Evolutionary conservation across 2,329 filamentous ascomycete genomes (phyloP).

Genomic region (Penicillium sp.): DNA sequence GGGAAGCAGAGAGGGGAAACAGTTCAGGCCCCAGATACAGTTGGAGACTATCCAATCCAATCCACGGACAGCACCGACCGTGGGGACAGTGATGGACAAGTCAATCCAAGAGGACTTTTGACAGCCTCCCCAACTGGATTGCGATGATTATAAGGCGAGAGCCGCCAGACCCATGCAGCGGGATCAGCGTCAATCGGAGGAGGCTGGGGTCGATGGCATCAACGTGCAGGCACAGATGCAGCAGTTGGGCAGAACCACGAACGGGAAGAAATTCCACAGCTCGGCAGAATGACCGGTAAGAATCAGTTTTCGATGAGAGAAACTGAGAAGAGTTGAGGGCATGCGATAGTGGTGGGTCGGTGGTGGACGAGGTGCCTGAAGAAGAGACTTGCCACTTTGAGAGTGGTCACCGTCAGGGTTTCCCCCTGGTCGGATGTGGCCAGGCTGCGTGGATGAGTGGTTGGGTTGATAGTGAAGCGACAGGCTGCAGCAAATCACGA

Average conservation of each 20-base stretch:
- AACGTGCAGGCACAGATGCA: conserved; percentile 9
- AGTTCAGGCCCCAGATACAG: too few species aligned
- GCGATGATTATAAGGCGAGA: neutral
- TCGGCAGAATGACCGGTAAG: too few species aligned
- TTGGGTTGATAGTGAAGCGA: conserved; percentile 19
- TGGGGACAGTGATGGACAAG: neutral
- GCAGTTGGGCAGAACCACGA: conserved; percentile 21
- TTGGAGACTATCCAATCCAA: too few species aligned
- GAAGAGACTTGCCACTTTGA: too few species aligned
- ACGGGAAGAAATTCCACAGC: neutral
- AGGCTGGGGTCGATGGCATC: conserved; percentile 17
- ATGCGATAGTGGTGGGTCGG: too few species aligned
- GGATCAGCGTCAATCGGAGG: conserved; percentile 1
- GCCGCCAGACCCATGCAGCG: neutral
- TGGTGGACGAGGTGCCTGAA: too few species aligned
- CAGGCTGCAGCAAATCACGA: conserved; percentile 14
- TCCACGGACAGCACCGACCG: too few species aligned
- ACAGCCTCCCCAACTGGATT: too few species aligned
- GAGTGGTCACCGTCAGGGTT: conserved; percentile 2
- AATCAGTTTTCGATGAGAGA: too few species aligned
- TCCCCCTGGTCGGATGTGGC: too few species aligned
- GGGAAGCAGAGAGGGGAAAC: too few species aligned
- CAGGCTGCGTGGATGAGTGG: neutral
- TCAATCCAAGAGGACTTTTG: conserved; percentile 1
- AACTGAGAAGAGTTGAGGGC: too few species aligned